A percentile compares a stretch with the other conserved stretches of the same genome.
Conservation (phyloP, 768 basidiomycete species). For the Amanita molliuscula region DNA sequence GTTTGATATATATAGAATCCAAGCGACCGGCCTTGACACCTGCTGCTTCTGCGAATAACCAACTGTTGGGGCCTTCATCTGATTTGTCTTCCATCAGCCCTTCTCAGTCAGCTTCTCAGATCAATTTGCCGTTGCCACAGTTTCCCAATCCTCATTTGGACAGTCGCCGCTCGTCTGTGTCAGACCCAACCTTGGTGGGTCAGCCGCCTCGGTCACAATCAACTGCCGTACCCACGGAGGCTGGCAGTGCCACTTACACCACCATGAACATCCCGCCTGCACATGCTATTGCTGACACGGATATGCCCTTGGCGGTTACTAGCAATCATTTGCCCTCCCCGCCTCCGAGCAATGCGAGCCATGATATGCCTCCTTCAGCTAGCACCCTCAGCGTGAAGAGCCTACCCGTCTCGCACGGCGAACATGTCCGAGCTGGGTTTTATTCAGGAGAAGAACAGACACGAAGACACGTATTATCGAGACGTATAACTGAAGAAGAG, state of each 20-base stretch:
- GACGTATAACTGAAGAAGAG: constrained; percentile 24
- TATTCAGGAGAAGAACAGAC: background rate
- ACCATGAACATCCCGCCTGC: constrained; percentile 34
- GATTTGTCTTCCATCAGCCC: constrained; percentile 60
- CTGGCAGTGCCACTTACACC: constrained; percentile 7
- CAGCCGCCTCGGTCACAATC: constrained; percentile 1
- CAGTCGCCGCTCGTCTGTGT: background rate
- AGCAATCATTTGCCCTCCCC: constrained; percentile 3
- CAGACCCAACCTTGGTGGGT: background rate
- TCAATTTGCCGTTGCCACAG: constrained; percentile 14
- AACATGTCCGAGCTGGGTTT: background rate
- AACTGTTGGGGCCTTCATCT: constrained; percentile 26
- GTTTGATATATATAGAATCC: background rate
- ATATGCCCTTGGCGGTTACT: constrained; percentile 16
- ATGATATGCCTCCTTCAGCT: background rate
- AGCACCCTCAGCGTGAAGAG: constrained; percentile 4
- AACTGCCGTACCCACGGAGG: background rate
- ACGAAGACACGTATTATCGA: constrained; percentile 15
- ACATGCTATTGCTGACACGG: constrained; percentile 34
- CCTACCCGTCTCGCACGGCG: constrained; percentile 1
- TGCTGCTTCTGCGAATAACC: background rate
- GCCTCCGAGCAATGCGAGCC: constrained; percentile 3
- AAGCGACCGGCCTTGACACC: background rate
- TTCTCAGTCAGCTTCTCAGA: constrained; percentile 71
- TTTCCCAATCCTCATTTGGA: background rate